phyloP scores from a whole-genome alignment of 768 basidiomycete genomes.

The Leccinum uliginosum region DNA sequence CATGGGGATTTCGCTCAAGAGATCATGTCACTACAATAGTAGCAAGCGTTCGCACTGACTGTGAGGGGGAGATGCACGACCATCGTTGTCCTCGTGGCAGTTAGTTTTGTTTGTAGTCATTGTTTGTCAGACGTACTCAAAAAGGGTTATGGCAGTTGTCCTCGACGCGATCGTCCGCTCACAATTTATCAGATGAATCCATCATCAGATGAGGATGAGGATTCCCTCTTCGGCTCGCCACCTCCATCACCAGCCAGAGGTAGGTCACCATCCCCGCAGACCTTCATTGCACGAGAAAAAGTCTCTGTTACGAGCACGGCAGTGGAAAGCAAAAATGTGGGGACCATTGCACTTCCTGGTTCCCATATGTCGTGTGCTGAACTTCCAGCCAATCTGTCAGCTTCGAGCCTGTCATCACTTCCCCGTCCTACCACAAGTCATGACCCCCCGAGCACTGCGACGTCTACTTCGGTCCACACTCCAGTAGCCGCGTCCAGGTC shows the following conservation, averaged over 20 bases:
- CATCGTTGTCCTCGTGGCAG: too few species aligned
- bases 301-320: conserved; percentile 27
- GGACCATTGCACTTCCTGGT: conserved; percentile 98
- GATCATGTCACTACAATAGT: too few species aligned
- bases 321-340: conserved; percentile 57
- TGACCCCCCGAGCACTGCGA: conserved; percentile 34
- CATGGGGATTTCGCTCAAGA: neutral
- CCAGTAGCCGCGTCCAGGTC: conserved; percentile 11
- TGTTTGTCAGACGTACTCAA: conserved; percentile 9
- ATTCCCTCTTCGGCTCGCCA: conserved; percentile 79
- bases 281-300: conserved; percentile 17
- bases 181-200: conserved; percentile 13
- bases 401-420: conserved; percentile 44
- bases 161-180: neutral
- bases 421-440: conserved; percentile 9
- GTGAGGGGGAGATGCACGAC: too few species aligned
- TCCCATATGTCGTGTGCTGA: conserved; percentile 81
- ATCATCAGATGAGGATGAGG: conserved; percentile 39
- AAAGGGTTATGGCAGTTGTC: too few species aligned
- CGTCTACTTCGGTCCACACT: neutral
- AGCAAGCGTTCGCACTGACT: too few species aligned
- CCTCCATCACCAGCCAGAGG: conserved; percentile 69
- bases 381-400: conserved; percentile 78
- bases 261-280: conserved; percentile 67
- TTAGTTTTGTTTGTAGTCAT: conserved; percentile 3